Evolutionary conservation across 2,329 filamentous ascomycete genomes (phyloP).

Genomic region (Phoma sp.): DNA sequence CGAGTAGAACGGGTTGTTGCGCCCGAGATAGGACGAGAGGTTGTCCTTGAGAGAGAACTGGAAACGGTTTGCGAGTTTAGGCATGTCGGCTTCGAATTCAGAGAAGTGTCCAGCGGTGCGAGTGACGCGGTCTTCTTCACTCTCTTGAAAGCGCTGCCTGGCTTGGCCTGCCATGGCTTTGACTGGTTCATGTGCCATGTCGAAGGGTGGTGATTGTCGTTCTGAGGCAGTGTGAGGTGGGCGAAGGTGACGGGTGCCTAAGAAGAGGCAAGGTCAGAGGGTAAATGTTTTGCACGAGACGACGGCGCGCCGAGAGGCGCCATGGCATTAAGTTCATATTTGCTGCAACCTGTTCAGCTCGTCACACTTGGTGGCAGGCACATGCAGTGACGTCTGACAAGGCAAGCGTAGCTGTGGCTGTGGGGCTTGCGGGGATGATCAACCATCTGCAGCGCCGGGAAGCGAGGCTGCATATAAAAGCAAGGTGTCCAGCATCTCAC

Average conservation of each 20-base stretch:
- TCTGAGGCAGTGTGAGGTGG: constrained; percentile 17
- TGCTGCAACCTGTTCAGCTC: constrained; percentile 24
- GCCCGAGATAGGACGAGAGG: constrained; percentile 48
- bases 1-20: constrained; percentile 45
- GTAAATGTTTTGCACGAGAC: constrained; percentile 42
- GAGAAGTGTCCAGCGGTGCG: constrained; percentile 38
- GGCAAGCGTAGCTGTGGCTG: constrained; percentile 14
- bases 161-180: constrained; percentile 38
- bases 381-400: constrained; percentile 24
- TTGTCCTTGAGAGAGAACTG: constrained; percentile 48
- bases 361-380: constrained; percentile 17
- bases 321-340: constrained; percentile 24
- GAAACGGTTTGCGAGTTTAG: constrained; percentile 41
- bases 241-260: constrained; percentile 26
- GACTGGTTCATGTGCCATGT: constrained; percentile 36
- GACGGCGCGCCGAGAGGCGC: constrained; percentile 24
- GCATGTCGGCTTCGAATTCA: constrained; percentile 48
- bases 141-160: constrained; percentile 40
- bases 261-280: constrained; percentile 41
- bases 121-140: constrained; percentile 42
- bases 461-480: constrained; percentile 13
- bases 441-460: constrained; percentile 16
- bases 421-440: constrained; percentile 19
- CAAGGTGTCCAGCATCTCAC: background rate
- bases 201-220: constrained; percentile 19